These are phyloP conservation scores for Clathrospora elynae DNA, from an alignment of 2,329 filamentous ascomycete species.

Conservation along the genomic window DNA sequence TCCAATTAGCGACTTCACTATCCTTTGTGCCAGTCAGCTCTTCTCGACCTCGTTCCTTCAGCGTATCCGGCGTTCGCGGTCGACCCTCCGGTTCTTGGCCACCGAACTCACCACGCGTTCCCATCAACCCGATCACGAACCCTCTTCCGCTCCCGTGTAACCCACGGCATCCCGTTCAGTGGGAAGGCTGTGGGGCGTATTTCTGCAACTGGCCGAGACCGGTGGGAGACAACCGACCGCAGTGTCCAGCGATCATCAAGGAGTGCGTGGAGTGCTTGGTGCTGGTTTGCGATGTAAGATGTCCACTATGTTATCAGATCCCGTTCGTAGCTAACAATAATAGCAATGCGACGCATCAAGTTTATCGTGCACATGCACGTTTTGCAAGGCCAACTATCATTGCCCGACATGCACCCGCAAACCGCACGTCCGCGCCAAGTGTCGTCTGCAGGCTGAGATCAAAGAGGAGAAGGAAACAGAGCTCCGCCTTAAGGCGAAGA, in stretches of 20 bases:
- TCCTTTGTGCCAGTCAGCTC: conserved; percentile 43
- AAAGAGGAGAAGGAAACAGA: conserved; percentile 41
- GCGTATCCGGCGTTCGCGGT: conserved; percentile 45
- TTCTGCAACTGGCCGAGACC: conserved; percentile 49
- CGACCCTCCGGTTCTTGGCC: conserved; percentile 38
- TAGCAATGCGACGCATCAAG: conserved; percentile 41
- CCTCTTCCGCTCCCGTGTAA: conserved; percentile 48
- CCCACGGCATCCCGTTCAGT: conserved; percentile 51
- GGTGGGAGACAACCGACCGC: conserved; percentile 46
- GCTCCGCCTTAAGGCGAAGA: conserved; percentile 32
- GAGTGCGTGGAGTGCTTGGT: conserved; percentile 50
- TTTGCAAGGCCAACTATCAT: conserved; percentile 48
- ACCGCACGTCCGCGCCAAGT: conserved; percentile 41
- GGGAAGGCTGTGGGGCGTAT: conserved; percentile 51
- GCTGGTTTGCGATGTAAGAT: conserved; percentile 50
- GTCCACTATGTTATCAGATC: conserved; percentile 25
- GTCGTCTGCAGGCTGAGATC: conserved; percentile 44
- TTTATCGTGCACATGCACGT: conserved; percentile 46
- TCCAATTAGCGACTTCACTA: conserved; percentile 27
- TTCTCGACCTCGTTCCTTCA: conserved; percentile 46
- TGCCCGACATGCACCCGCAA: conserved; percentile 47
- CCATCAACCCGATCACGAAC: conserved; percentile 37
- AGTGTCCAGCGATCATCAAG: conserved; percentile 45
- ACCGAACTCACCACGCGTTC: conserved; percentile 29
- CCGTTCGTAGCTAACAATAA: background rate